These are phyloP conservation scores for Eremochloa ophiuroides DNA, from an alignment of 176 grass and related monocot species.

Conservation along the genomic window DNA sequence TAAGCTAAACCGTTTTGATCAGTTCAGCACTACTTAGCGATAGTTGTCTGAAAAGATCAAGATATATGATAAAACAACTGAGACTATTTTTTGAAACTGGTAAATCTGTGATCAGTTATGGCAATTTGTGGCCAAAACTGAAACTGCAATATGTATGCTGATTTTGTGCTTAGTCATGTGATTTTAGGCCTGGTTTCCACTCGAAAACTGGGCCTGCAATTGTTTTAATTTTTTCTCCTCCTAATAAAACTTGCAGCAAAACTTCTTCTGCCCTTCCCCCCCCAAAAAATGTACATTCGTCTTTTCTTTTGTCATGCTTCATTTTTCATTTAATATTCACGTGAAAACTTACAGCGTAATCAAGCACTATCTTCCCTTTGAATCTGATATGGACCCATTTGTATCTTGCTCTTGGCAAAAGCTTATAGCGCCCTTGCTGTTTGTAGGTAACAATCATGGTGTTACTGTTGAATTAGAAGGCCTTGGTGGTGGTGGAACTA, in stretches of 20 bases:
- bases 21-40: background rate
- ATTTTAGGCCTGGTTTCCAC: background rate
- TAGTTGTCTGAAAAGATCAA: background rate
- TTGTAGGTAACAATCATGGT: slow-evolving; percentile 70
- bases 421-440: slow-evolving; percentile 10
- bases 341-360: background rate
- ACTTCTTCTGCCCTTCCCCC: background rate
- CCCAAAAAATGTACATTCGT: background rate
- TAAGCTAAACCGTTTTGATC: background rate
- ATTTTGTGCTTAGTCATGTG: background rate
- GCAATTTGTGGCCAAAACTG: background rate
- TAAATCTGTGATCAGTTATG: background rate
- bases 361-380: background rate
- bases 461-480: slow-evolving; percentile 65
- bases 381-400: slow-evolving; percentile 13
- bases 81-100: background rate
- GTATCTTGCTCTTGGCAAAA: slow-evolving; percentile 6
- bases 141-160: background rate
- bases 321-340: background rate
- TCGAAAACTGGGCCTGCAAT: background rate
- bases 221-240: background rate
- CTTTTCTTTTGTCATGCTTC: background rate
- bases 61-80: background rate
- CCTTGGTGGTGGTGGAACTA: slow-evolving; percentile 68
- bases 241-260: background rate